These are phyloP conservation scores for Onygena corvina DNA, from an alignment of 2,329 filamentous ascomycete genomes.

Conservation along the genomic window DNA sequence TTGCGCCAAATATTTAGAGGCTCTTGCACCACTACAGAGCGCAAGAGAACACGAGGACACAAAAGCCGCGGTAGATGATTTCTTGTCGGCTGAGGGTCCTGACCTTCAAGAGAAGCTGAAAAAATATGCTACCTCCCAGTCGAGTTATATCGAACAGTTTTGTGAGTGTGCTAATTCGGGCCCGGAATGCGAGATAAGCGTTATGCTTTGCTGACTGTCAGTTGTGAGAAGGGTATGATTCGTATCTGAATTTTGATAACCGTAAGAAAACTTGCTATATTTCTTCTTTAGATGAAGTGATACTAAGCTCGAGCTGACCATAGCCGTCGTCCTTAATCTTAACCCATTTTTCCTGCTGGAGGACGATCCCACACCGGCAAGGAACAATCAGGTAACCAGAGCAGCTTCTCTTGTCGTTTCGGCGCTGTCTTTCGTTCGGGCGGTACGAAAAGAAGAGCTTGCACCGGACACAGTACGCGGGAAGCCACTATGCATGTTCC, in stretches of 20 bases:
- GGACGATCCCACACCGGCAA: constrained; percentile 89
- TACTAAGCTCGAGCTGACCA: background rate
- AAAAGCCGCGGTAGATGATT: constrained; percentile 66
- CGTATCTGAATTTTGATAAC: constrained; percentile 95
- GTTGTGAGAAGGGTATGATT: constrained; percentile 73
- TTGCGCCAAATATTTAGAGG: constrained; percentile 65
- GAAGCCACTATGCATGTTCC: constrained; percentile 90
- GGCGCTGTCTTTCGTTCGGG: constrained; percentile 79
- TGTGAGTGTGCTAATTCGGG: constrained; percentile 49
- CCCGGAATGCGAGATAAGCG: background rate
- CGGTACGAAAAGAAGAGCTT: constrained; percentile 83
- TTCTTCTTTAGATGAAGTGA: background rate
- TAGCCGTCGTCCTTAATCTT: constrained; percentile 80
- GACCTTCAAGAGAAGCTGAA: constrained; percentile 79
- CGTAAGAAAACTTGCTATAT: constrained; percentile 33
- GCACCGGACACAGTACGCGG: constrained; percentile 77
- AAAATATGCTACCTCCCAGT: constrained; percentile 77
- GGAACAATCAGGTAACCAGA: constrained; percentile 91
- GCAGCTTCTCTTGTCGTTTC: constrained; percentile 87
- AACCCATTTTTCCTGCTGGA: constrained; percentile 97
- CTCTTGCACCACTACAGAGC: constrained; percentile 69
- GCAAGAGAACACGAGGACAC: constrained; percentile 74
- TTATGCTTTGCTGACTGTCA: background rate
- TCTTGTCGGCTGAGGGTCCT: constrained; percentile 67
- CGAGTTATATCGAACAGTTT: constrained; percentile 97